Conservation (phyloP, 2,329 filamentous ascomycete genomes). For the Biscogniauxia sp. region DNA sequence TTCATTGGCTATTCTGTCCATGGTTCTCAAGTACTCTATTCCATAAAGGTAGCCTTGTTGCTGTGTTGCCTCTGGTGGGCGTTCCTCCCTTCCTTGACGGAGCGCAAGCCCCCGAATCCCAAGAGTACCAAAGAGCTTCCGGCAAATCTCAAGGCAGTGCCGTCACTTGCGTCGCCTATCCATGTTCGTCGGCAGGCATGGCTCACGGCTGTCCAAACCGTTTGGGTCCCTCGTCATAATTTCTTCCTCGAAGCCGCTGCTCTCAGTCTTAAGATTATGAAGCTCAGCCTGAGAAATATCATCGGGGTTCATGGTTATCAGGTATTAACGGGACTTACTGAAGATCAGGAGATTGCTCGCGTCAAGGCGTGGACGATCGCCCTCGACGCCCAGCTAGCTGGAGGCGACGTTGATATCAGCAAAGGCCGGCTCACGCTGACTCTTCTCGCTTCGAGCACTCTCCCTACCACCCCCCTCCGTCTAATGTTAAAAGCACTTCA, state of each 20-base stretch:
- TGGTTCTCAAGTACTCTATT: slow-evolving; percentile 44
- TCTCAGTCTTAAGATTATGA: slow-evolving; percentile 74
- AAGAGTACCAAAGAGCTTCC: slow-evolving; percentile 40
- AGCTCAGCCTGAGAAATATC: slow-evolving; percentile 75
- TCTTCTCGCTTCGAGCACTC: slow-evolving; percentile 80
- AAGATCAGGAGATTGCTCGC: slow-evolving; percentile 81
- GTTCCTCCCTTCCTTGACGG: slow-evolving; percentile 53
- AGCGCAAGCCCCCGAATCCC: slow-evolving; percentile 51
- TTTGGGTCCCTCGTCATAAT: slow-evolving; percentile 85
- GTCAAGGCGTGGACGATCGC: slow-evolving; percentile 93
- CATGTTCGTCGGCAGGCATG: slow-evolving; percentile 85
- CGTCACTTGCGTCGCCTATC: slow-evolving; percentile 77
- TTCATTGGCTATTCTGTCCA: slow-evolving; percentile 53
- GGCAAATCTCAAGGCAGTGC: slow-evolving; percentile 50
- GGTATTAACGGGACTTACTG: slow-evolving; percentile 73
- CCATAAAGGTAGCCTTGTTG: slow-evolving; percentile 52
- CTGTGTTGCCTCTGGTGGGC: slow-evolving; percentile 54
- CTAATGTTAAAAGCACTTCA: slow-evolving; percentile 93
- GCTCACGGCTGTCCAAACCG: slow-evolving; percentile 88
- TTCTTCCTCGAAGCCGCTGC: slow-evolving; percentile 84
- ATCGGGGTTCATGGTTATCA: slow-evolving; percentile 78
- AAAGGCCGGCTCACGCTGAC: slow-evolving; percentile 83
- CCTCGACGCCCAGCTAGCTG: slow-evolving; percentile 86
- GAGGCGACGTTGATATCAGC: slow-evolving; percentile 86
- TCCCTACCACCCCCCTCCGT: slow-evolving; percentile 77